A percentile compares a stretch with the other conserved stretches of the same genome.
These are phyloP conservation scores for Neurospora sp. DNA, from an alignment of 495 filamentous ascomycete species.

Conservation along the genomic window DNA sequence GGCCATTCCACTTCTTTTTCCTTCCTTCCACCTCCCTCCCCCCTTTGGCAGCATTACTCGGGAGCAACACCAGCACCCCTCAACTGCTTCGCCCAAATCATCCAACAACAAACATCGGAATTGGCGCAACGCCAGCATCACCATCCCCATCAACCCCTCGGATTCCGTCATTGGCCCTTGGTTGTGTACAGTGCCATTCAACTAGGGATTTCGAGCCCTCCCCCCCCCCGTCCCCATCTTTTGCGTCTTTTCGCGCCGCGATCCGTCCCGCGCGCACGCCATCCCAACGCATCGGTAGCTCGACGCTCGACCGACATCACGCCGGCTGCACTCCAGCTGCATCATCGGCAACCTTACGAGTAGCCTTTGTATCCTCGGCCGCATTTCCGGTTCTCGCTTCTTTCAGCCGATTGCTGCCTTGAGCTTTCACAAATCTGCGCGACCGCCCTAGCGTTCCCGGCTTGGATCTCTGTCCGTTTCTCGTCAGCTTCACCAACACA, in stretches of 20 bases:
- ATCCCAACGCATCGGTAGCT: neutral
- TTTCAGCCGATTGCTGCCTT: neutral
- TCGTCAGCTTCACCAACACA: constrained; percentile 1
- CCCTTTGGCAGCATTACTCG: neutral
- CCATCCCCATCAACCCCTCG: neutral
- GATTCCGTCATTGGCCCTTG: neutral
- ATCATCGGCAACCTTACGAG: neutral
- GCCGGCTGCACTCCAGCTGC: neutral
- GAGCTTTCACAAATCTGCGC: neutral
- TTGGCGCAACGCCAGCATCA: neutral
- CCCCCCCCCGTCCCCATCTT: neutral
- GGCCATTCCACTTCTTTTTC: constrained; percentile 1
- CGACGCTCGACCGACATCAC: neutral
- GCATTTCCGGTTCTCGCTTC: neutral
- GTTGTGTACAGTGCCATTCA: neutral
- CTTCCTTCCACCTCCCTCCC: neutral
- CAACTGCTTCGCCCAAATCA: neutral
- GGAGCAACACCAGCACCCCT: neutral
- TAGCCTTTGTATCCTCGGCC: neutral
- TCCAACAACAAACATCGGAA: neutral
- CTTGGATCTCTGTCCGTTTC: neutral
- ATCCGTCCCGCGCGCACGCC: neutral
- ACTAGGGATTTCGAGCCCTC: neutral
- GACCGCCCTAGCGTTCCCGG: neutral
- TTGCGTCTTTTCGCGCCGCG: neutral